Conservation (phyloP, 176 grass and related monocot species). For the Bolboschoenus planiculmis region DNA sequence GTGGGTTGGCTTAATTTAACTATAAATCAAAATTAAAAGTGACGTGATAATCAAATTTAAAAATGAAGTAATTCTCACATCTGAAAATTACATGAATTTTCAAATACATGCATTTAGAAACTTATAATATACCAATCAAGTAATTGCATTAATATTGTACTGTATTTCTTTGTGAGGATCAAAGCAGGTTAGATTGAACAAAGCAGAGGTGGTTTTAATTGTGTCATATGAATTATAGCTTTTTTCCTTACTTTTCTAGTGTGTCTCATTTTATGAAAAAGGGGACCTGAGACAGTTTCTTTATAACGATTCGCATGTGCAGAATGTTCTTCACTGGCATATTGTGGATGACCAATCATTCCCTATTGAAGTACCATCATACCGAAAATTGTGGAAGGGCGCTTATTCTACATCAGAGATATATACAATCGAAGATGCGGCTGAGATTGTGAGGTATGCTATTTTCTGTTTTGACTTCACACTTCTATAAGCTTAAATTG, state of each 20-base stretch:
- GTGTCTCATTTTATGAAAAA: neutral
- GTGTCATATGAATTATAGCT: no score
- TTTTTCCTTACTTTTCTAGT: no score
- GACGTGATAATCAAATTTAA: neutral
- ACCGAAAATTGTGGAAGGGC: conserved; percentile 72
- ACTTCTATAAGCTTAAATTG: neutral
- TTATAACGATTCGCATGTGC: conserved; percentile 1
- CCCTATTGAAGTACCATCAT: conserved; percentile 95
- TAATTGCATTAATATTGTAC: neutral
- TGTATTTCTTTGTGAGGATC: neutral
- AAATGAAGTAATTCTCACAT: neutral
- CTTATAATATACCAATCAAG: neutral
- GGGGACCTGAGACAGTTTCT: neutral
- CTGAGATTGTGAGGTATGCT: conserved; percentile 70
- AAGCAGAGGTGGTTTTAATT: no score
- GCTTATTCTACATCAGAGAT: conserved; percentile 78
- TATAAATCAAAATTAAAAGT: neutral
- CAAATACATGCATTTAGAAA: neutral
- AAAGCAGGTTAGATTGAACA: neutral
- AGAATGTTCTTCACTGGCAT: conserved; percentile 99
- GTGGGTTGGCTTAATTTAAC: neutral
- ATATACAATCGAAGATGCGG: conserved; percentile 74
- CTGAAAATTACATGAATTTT: neutral
- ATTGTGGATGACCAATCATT: conserved; percentile 81
- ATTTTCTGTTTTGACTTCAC: neutral